Evolutionary conservation across 1,284 basidiomycete species (phyloP).

Genomic region (Cerioporus squamosus): DNA sequence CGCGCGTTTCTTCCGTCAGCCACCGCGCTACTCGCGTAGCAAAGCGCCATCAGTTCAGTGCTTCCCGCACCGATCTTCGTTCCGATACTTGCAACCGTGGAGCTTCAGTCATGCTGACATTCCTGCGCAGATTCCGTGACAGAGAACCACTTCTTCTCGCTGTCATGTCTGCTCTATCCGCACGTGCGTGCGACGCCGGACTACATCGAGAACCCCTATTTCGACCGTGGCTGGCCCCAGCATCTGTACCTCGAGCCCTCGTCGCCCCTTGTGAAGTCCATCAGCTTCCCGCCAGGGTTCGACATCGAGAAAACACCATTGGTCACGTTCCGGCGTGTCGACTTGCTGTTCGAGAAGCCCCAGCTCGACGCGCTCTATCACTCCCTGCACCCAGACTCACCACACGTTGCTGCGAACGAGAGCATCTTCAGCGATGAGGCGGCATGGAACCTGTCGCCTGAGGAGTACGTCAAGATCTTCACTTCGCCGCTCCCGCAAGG

Average conservation of each 20-base stretch:
- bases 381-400: slow-evolving; percentile 25
- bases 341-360: slow-evolving; percentile 55
- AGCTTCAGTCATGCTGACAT: neutral
- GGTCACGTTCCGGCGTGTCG: slow-evolving; percentile 65
- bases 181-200: slow-evolving; percentile 67
- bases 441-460: slow-evolving; percentile 55
- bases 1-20: neutral
- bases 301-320: slow-evolving; percentile 60
- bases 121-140: slow-evolving; percentile 58
- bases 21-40: neutral
- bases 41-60: no score
- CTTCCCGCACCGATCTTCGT: no score
- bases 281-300: slow-evolving; percentile 55
- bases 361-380: slow-evolving; percentile 54
- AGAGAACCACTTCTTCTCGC: slow-evolving; percentile 73
- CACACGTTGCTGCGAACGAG: slow-evolving; percentile 1
- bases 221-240: slow-evolving; percentile 67
- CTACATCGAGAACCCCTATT: slow-evolving; percentile 55
- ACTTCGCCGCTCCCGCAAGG: slow-evolving; percentile 47
- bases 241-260: slow-evolving; percentile 59
- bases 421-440: slow-evolving; percentile 58
- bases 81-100: no score
- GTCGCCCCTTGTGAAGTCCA: slow-evolving; percentile 48
- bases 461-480: slow-evolving; percentile 56
- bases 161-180: slow-evolving; percentile 66